Base-by-base conservation (phyloP, 1,139 yeast species). In the Kodamaea suecica region DNA sequence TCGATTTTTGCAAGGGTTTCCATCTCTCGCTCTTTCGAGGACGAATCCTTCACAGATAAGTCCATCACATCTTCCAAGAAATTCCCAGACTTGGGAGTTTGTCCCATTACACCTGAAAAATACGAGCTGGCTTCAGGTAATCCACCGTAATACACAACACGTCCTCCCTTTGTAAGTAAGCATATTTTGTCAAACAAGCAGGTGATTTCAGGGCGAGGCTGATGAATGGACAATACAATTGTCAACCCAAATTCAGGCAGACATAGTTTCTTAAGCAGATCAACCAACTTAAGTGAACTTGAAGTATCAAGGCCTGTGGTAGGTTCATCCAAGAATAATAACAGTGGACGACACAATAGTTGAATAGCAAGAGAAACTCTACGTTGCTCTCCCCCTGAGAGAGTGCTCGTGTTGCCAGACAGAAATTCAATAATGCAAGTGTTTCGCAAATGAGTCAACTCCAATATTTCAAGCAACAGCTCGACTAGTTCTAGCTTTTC, bases 361-460 rank as follows among this genome's bases (percentile, higher is more conserved):
- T 86, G 95, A 13, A 84, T 78, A 0, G 88, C 95, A 35, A 86
- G 75, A 36, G 88, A 80, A 2, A 85, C 69, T 41, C 95, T 59
- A 48, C 95, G 60, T 52, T 82, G 84, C 50, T 87, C 95, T 21
- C 96, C 95, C 4, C 96, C 96, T 2, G 94, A 82, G 17, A 86
- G 57, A 33, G 29, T 25, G 17, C 27, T 23, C 9, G 24, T 13
- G 10, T 16, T 17, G 13, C 12, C 14, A 4, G 31, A 17, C 29
- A 24, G 29, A 15, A 25, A 31, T 8, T 11, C 17, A n/a, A 19
- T 8, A 15, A 31, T 12, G 5, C 20, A n/a, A 5, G 21, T 31
- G 17, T 31, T 25, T 6, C 49, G 40, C 7, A 48, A 37, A 26
- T 31, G 34, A 9, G 23, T 11, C 24, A 31, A 29, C 52, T 85